Evolutionary conservation across 1,139 yeast species (phyloP).

Genomic region (Kodamaea anthophila): DNA sequence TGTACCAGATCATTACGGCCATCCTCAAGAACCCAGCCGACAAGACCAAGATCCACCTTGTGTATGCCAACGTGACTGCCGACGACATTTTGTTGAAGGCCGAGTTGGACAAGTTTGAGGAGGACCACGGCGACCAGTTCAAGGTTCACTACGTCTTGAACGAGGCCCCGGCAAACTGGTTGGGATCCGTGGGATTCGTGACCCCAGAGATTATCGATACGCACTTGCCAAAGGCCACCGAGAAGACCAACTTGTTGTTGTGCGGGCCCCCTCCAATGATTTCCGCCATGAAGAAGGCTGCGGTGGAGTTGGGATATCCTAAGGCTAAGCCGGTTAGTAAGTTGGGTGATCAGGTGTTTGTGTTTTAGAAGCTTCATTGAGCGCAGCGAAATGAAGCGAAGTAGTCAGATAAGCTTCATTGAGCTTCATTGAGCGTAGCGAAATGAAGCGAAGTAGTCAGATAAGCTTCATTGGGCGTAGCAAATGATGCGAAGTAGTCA

Average conservation of each 20-base stretch:
- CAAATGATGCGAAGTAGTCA: not conserved
- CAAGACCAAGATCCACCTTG: conserved; percentile 61
- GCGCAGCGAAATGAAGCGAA: too few species aligned
- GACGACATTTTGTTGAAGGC: conserved; percentile 75
- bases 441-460: too few species aligned
- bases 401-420: not conserved
- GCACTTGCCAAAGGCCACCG: conserved; percentile 58
- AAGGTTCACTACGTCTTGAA: conserved; percentile 66
- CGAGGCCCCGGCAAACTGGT: conserved; percentile 74
- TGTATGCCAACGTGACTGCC: conserved; percentile 74
- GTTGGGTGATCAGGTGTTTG: conserved; percentile 89
- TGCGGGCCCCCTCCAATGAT: conserved; percentile 97
- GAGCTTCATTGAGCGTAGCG: too few species aligned
- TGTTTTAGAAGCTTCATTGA: conserved; percentile 59
- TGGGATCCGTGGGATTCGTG: conserved; percentile 76
- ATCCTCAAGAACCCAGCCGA: conserved; percentile 72
- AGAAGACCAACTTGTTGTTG: conserved; percentile 65
- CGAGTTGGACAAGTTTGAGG: conserved; percentile 68
- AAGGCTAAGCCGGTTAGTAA: conserved; percentile 91
- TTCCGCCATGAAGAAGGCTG: conserved; percentile 74
- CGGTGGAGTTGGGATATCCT: conserved; percentile 67
- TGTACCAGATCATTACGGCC: conserved; percentile 82
- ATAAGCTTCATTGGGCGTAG: too few species aligned
- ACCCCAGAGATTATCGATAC: conserved; percentile 68
- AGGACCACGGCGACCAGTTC: conserved; percentile 59